Conservation (phyloP, 1,139 yeast genomes). For the Lodderomyces pseudojiufengensis region DNA sequence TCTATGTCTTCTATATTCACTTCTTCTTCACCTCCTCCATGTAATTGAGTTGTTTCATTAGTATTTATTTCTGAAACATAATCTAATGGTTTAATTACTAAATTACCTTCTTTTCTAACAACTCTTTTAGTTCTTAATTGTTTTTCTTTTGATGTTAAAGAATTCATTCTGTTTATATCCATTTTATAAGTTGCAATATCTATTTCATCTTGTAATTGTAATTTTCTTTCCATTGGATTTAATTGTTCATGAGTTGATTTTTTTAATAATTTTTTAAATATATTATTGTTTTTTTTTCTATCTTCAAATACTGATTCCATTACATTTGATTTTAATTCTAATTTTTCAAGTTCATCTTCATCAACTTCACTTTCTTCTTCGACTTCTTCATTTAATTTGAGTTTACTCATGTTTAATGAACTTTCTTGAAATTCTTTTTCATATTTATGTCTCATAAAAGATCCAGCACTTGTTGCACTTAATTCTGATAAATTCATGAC, state of each 20-base stretch:
- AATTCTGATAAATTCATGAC: constrained; percentile 57
- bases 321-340: constrained; percentile 14
- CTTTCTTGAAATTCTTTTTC: constrained; percentile 37
- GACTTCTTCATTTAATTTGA: constrained; percentile 20
- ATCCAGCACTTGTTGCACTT: constrained; percentile 89
- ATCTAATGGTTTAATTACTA: constrained; percentile 69
- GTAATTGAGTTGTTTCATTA: constrained; percentile 33
- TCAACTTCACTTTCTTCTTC: constrained; percentile 16
- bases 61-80: constrained; percentile 50
- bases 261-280: constrained; percentile 51
- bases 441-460: constrained; percentile 67
- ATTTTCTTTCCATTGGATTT: constrained; percentile 34
- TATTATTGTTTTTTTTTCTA: constrained; percentile 40
- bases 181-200: constrained; percentile 42
- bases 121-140: constrained; percentile 65
- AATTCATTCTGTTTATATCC: constrained; percentile 73
- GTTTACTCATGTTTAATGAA: constrained; percentile 19
- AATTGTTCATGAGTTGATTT: constrained; percentile 26
- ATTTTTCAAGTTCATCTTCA: constrained; percentile 1
- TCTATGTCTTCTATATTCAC: constrained; percentile 15
- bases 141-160: constrained; percentile 67
- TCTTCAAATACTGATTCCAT: constrained; percentile 45
- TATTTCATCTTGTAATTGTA: constrained; percentile 30
- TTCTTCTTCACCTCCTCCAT: constrained; percentile 8
- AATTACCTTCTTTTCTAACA: constrained; percentile 60